Base-by-base conservation (phyloP, 768 basidiomycete species). In the Leccinum incarnatum region DNA sequence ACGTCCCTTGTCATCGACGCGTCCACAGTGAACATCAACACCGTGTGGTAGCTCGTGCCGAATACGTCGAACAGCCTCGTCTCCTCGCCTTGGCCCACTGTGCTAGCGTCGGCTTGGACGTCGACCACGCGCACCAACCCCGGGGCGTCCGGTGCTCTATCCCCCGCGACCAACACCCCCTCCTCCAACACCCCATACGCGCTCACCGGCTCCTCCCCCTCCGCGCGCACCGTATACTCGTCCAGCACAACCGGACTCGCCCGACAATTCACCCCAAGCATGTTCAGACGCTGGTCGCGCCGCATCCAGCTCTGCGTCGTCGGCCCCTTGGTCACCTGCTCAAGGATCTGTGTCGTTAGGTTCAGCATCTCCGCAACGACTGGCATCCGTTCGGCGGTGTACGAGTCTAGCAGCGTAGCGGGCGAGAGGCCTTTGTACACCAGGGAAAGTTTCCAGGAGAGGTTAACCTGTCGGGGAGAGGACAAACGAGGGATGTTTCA, bases 351-450 rank as follows among this genome's bases (percentile, higher is more conserved):
- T 19, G 76, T 75, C 27, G 79, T 76, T 29, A 72, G 60, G 51
- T 76, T 57, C 21, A 83, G 74, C 78, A 80, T 80, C 54, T 77
- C 73, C 1, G 74, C 74, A 52, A 81, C 76, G 32, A 82, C 75
- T 1, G 76, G 79, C 34, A 81, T 60, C 15, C 81, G 78, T 61
- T 82, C 81, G 14, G 69, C 51, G n/a, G 65, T 69, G 55, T 81
- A 82, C 0, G 77, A 71, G 29, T 75, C 67, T 4, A 82, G 76
- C 14, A 82, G 70, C 6, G 71, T 57, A 1, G 54, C 60, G 4
- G 73, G 65, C 3, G 40, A 40, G 29, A 75, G 59, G 2, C 72
- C 70, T 54, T 77, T 78, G 36, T 71, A 55, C 9, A 78, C 79
- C 4, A 79, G 69, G 2, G 79, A 68, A 11, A 82, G 60, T 59